A percentile compares a stretch with the other conserved stretches of the same genome.
These are phyloP conservation scores for Termitomyces sp. DNA, from an alignment of 768 basidiomycete genomes.

Conservation along the genomic window DNA sequence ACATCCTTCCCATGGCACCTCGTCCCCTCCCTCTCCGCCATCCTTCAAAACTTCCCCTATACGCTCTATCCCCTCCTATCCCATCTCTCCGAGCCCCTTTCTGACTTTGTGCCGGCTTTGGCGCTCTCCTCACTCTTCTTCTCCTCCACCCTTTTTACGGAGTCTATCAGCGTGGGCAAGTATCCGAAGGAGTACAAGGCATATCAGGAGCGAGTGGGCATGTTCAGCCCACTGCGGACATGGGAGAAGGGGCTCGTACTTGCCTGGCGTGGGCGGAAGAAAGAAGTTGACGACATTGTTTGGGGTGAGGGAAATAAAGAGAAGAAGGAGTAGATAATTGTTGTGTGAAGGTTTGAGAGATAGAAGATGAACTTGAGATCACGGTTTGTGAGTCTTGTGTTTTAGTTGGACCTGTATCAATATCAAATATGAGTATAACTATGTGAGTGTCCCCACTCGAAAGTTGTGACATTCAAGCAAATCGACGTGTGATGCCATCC, in stretches of 20 bases:
- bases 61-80: conserved; percentile 21
- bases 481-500: neutral
- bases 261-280: conserved; percentile 19
- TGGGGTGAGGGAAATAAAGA: conserved; percentile 23
- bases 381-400: neutral
- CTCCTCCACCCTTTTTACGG: conserved; percentile 76
- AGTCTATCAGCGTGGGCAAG: conserved; percentile 73
- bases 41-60: conserved; percentile 17
- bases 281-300: conserved; percentile 20
- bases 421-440: neutral
- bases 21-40: conserved; percentile 14
- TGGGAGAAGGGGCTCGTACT: conserved; percentile 23
- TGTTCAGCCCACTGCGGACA: conserved; percentile 59
- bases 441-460: neutral
- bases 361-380: neutral
- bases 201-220: conserved; percentile 77
- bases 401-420: neutral
- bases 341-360: neutral
- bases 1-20: conserved; percentile 14
- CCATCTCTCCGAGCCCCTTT: conserved; percentile 25
- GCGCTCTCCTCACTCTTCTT: conserved; percentile 70
- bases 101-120: conserved; percentile 50
- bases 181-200: conserved; percentile 67
- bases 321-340: conserved; percentile 13
- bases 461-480: neutral